Percentiles rank a stretch among this genome's conserved stretches.
These are phyloP conservation scores for Fusarium sp. DNA, from an alignment of 2,329 filamentous ascomycete species.

Conservation along the genomic window DNA sequence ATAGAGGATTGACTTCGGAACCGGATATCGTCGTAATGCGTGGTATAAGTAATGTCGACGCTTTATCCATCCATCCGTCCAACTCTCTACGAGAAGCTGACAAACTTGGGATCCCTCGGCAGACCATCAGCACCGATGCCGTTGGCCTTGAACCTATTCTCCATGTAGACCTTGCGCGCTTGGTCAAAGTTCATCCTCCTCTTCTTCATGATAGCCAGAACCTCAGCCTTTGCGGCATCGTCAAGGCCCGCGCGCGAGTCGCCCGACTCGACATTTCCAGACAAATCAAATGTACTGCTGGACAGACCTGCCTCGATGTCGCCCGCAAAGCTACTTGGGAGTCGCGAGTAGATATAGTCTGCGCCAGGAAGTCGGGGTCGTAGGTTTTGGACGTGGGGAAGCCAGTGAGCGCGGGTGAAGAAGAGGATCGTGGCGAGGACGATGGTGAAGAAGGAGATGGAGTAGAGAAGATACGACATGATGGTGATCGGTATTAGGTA, in stretches of 20 bases:
- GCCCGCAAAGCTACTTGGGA: constrained; percentile 79
- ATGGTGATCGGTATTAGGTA: constrained; percentile 36
- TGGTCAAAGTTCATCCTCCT: constrained; percentile 87
- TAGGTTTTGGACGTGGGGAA: constrained; percentile 71
- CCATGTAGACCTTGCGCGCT: constrained; percentile 84
- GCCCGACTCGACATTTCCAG: constrained; percentile 78
- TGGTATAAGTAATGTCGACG: constrained; percentile 1
- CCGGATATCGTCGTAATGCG: constrained; percentile 7
- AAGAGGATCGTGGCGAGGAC: constrained; percentile 79
- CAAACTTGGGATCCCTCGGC: constrained; percentile 92
- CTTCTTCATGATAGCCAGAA: constrained; percentile 90
- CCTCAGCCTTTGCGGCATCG: constrained; percentile 78
- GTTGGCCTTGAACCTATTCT: constrained; percentile 85
- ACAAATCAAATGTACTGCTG: constrained; percentile 83
- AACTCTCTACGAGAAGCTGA: constrained; percentile 72
- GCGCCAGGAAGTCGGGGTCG: constrained; percentile 61
- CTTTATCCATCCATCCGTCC: background rate
- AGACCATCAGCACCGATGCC: constrained; percentile 88
- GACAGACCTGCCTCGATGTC: constrained; percentile 91
- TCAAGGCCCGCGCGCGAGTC: constrained; percentile 86
- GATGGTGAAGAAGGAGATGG: constrained; percentile 75
- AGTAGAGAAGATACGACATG: constrained; percentile 87
- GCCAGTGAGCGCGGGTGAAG: constrained; percentile 82
- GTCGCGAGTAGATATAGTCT: constrained; percentile 76
- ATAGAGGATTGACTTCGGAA: background rate